Conservation (phyloP, 148 eudicot species). For the Rhododendron mucronatum region DNA sequence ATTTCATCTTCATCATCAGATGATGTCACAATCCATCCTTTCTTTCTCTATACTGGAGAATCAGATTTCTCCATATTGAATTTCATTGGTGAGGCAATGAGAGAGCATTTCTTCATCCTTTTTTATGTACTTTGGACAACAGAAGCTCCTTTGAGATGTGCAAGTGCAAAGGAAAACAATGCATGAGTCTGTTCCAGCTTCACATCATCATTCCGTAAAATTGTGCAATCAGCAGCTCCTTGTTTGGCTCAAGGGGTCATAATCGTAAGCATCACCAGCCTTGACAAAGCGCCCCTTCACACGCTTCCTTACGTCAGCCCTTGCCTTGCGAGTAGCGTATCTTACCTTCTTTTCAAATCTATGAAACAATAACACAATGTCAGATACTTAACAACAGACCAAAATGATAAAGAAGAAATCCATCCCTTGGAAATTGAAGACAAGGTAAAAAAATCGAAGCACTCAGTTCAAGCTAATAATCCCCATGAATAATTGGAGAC, state of each 20-base stretch:
- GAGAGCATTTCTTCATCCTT: neutral
- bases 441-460: constrained; percentile 9
- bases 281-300: constrained; percentile 88
- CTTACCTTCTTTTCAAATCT: constrained; percentile 87
- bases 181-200: constrained; percentile 6
- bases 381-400: constrained; percentile 1
- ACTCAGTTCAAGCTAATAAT: constrained; percentile 10
- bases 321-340: constrained; percentile 83
- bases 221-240: constrained; percentile 53
- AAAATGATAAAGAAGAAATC: constrained; percentile 4
- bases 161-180: constrained; percentile 1
- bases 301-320: constrained; percentile 86
- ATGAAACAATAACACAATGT: constrained; percentile 16
- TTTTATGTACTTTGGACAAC: neutral
- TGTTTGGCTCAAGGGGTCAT: constrained; percentile 65
- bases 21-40: neutral
- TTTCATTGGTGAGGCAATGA: constrained; percentile 4
- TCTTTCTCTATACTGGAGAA: neutral
- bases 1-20: neutral
- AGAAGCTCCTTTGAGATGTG: neutral
- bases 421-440: neutral
- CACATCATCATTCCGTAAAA: constrained; percentile 13
- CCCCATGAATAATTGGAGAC: neutral
- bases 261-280: constrained; percentile 88
- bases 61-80: neutral